These are phyloP conservation scores for Colletotrichum endophyticum DNA, from an alignment of 2,329 filamentous ascomycete genomes.

Conservation along the genomic window DNA sequence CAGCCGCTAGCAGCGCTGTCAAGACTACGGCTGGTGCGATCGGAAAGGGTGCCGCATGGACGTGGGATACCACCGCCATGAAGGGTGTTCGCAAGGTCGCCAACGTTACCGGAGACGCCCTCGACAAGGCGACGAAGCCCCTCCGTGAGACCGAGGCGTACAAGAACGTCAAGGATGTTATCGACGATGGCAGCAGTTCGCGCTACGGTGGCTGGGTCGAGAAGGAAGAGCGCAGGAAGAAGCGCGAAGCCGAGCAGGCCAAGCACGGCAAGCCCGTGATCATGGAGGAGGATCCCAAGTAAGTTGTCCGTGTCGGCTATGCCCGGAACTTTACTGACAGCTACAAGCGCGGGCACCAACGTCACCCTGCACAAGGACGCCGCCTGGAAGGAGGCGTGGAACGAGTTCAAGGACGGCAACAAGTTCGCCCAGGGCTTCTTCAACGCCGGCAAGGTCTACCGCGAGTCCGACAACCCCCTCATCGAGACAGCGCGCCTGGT, in stretches of 20 bases:
- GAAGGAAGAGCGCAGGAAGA: constrained; percentile 88
- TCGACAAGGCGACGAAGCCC: constrained; percentile 95
- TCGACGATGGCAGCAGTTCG: constrained; percentile 95
- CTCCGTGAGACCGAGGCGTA: constrained; percentile 94
- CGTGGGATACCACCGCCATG: constrained; percentile 93
- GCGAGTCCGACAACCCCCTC: constrained; percentile 96
- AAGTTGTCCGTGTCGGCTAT: constrained; percentile 43
- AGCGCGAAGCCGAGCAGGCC: constrained; percentile 75
- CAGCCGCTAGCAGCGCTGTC: constrained; percentile 78
- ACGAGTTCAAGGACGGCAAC: constrained; percentile 89
- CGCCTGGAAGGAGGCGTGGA: constrained; percentile 98
- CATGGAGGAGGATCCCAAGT: constrained; percentile 87
- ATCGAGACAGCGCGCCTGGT: constrained; percentile 93
- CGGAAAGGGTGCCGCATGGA: constrained; percentile 92
- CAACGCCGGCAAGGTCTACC: constrained; percentile 83
- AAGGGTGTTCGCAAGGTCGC: constrained; percentile 90
- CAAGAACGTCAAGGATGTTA: constrained; percentile 93
- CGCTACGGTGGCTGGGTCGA: constrained; percentile 97
- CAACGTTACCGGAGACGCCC: constrained; percentile 80
- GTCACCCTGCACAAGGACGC: constrained; percentile 96
- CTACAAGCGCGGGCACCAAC: constrained; percentile 83
- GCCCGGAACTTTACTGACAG: constrained; percentile 33
- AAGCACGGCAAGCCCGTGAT: constrained; percentile 55
- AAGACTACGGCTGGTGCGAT: constrained; percentile 87
- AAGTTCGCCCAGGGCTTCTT: constrained; percentile 89